These are phyloP conservation scores for Acanthamoeba royreba DNA, from an alignment of 208 protist species.

Conservation along the genomic window DNA sequence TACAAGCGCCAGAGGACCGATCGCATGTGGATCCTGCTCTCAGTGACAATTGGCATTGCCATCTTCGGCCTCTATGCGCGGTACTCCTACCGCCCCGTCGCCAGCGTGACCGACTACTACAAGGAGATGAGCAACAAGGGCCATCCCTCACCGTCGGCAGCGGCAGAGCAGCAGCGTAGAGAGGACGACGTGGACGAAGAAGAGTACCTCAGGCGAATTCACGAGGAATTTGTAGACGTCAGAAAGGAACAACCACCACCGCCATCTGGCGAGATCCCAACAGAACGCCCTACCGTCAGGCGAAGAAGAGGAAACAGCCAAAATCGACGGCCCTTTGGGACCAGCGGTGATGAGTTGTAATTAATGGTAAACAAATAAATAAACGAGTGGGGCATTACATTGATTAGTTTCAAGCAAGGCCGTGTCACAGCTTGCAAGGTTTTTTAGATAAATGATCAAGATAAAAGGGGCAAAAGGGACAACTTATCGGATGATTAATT, in stretches of 20 bases:
- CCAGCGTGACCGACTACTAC: slow-evolving; percentile 28
- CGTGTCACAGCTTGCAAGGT: too few species aligned
- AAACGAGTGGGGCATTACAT: too few species aligned
- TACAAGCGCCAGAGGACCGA: not conserved
- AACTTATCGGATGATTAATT: not conserved
- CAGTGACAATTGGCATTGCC: not conserved
- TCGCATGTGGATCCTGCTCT: not conserved
- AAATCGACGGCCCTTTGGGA: not conserved
- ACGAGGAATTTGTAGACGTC: not conserved
- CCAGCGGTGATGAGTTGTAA: too few species aligned
- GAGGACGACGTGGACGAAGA: not conserved
- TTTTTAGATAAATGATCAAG: too few species aligned
- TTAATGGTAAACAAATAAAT: too few species aligned
- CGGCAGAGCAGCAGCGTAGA: not conserved
- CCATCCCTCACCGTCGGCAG: too few species aligned
- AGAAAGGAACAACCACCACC: not conserved
- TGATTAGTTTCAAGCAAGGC: too few species aligned
- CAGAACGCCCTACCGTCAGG: not conserved
- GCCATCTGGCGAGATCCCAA: not conserved
- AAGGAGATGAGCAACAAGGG: not conserved
- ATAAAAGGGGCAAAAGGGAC: too few species aligned
- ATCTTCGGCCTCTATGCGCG: not conserved
- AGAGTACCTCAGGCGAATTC: not conserved
- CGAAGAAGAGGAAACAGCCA: not conserved
- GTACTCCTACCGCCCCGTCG: not conserved